Percentiles rank a stretch among this genome's conserved stretches.
Evolutionary conservation across 164 flowering plant genomes (phyloP).

Genomic region (Kingdonia uniflora): DNA sequence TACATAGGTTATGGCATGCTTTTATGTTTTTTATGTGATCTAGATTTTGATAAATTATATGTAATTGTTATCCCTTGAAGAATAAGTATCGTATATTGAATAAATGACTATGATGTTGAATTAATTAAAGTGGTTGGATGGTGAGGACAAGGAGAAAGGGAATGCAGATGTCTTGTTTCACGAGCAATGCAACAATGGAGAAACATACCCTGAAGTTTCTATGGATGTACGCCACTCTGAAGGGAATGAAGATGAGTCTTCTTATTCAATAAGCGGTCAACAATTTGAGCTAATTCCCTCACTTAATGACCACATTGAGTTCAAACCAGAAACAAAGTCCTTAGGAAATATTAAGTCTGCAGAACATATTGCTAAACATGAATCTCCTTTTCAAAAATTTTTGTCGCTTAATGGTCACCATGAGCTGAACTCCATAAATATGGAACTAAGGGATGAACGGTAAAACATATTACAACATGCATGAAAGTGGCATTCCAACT

Average conservation of each 20-base stretch:
- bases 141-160: slow-evolving; percentile 33
- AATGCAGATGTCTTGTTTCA: slow-evolving; percentile 10
- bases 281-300: slow-evolving; percentile 15
- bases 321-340: no score
- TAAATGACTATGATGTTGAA: no score
- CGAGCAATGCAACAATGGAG: slow-evolving; percentile 16
- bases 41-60: no score
- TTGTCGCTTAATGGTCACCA: no score
- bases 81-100: no score
- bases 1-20: no score
- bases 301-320: slow-evolving; percentile 1
- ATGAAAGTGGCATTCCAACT: slow-evolving; percentile 19
- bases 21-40: no score
- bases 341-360: no score
- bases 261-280: slow-evolving; percentile 8
- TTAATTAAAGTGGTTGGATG: no score
- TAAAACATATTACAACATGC: slow-evolving; percentile 6
- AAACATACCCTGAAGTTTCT: slow-evolving; percentile 9
- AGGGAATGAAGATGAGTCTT: slow-evolving; percentile 14
- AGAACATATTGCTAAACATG: no score
- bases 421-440: slow-evolving; percentile 14
- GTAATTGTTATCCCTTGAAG: no score
- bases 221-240: slow-evolving; percentile 11
- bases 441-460: slow-evolving; percentile 12
- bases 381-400: background rate